These are phyloP conservation scores for Metarhizium sp. DNA, from an alignment of 2,329 filamentous ascomycete genomes.

Conservation along the genomic window DNA sequence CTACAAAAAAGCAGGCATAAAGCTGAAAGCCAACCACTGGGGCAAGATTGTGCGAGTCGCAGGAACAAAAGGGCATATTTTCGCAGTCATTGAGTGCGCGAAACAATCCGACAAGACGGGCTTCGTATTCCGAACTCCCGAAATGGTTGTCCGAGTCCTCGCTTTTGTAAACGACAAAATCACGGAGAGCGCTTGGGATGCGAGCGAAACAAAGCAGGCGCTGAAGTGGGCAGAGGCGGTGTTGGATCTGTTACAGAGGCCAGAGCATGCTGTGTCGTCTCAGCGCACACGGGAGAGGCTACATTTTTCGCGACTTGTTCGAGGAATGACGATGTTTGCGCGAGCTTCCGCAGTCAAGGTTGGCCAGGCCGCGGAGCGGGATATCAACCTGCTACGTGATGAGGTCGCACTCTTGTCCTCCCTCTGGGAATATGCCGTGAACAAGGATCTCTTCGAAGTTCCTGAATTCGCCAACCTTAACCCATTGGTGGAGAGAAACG, in stretches of 20 bases:
- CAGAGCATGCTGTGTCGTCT: slow-evolving; percentile 23
- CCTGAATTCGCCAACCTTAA: slow-evolving; percentile 17
- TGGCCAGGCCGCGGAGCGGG: slow-evolving; percentile 14
- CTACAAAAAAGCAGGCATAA: slow-evolving; percentile 31
- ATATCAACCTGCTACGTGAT: slow-evolving; percentile 17
- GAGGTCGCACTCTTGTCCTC: slow-evolving; percentile 17
- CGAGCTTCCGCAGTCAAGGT: slow-evolving; percentile 17
- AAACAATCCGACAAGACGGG: slow-evolving; percentile 36
- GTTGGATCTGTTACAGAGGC: slow-evolving; percentile 38
- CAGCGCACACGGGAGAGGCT: slow-evolving; percentile 10
- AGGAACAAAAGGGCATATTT: slow-evolving; percentile 30
- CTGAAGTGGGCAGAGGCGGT: slow-evolving; percentile 37
- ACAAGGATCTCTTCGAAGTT: slow-evolving; percentile 11
- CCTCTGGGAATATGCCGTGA: slow-evolving; percentile 15
- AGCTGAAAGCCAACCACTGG: slow-evolving; percentile 24
- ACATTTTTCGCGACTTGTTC: slow-evolving; percentile 17
- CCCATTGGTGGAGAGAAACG: slow-evolving; percentile 9
- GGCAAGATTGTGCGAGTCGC: slow-evolving; percentile 32
- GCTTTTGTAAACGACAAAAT: slow-evolving; percentile 27
- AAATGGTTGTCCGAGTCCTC: slow-evolving; percentile 25
- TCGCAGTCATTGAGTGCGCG: slow-evolving; percentile 40
- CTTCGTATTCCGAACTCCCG: slow-evolving; percentile 30
- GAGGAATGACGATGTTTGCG: slow-evolving; percentile 21
- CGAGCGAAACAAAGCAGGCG: slow-evolving; percentile 29
- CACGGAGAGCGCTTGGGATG: slow-evolving; percentile 23